Evolutionary conservation across 2,329 filamentous ascomycete species (phyloP).

Genomic region (Ceratocystis eucalypticola): DNA sequence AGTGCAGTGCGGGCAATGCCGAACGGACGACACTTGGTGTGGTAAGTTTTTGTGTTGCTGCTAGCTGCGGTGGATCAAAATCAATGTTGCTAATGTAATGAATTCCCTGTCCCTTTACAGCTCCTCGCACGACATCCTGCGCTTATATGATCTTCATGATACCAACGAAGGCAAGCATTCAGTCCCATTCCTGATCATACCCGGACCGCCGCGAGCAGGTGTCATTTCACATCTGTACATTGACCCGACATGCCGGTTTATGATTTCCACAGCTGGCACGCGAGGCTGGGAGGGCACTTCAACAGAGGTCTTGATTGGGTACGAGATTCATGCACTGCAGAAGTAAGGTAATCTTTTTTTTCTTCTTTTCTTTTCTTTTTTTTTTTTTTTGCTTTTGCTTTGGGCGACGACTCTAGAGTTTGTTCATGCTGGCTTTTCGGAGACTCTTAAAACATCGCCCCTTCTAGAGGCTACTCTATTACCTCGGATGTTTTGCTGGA

Average conservation of each 20-base stretch:
- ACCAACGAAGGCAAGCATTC: constrained; percentile 54
- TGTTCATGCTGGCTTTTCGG: not conserved
- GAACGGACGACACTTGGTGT: constrained; percentile 83
- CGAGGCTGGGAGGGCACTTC: constrained; percentile 84
- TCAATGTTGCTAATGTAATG: too few relatives aligned
- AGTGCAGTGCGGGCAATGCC: constrained; percentile 82
- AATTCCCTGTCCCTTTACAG: constrained; percentile 29
- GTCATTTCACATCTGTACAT: constrained; percentile 78
- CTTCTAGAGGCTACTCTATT: not conserved
- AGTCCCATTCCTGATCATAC: constrained; percentile 91
- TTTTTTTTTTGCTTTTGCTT: too few relatives aligned
- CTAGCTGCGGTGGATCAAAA: too few relatives aligned
- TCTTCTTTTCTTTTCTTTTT: not conserved
- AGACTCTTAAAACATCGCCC: not conserved
- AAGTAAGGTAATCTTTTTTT: not conserved
- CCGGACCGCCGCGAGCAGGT: constrained; percentile 68
- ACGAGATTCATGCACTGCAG: constrained; percentile 53
- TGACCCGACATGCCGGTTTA: constrained; percentile 76
- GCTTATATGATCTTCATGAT: constrained; percentile 75
- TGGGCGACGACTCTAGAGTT: too few relatives aligned
- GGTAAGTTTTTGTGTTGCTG: constrained; percentile 29
- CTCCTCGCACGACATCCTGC: constrained; percentile 83
- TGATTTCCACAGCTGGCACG: constrained; percentile 85
- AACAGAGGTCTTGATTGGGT: constrained; percentile 85
- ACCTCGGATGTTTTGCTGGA: not conserved